These are phyloP conservation scores for Agrocybe praecox DNA, from an alignment of 768 basidiomycete species.

Conservation along the genomic window DNA sequence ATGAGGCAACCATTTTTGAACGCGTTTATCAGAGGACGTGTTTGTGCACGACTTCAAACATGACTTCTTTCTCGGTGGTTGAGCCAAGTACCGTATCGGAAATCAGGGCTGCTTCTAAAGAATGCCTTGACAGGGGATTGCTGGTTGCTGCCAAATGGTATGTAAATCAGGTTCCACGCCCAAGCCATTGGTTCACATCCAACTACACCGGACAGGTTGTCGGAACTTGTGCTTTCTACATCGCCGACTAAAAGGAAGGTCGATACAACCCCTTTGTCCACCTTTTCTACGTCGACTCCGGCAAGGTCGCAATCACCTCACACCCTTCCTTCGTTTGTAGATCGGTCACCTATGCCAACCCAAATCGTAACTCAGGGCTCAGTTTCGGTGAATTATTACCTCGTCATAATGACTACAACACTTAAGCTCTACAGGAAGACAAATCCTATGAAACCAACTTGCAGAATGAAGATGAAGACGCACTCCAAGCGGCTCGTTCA, in stretches of 20 bases:
- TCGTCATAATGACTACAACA: conserved; percentile 40
- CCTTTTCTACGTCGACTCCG: conserved; percentile 64
- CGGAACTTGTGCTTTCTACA: conserved; percentile 71
- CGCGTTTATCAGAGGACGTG: background rate
- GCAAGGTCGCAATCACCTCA: conserved; percentile 47
- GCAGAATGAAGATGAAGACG: conserved; percentile 69
- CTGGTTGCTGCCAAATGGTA: conserved; percentile 79
- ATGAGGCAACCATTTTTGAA: background rate
- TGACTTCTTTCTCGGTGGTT: background rate
- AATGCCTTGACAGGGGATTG: conserved; percentile 77
- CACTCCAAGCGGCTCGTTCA: conserved; percentile 69
- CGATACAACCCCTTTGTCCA: conserved; percentile 24
- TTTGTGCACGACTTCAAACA: background rate
- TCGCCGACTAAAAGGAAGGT: conserved; percentile 47
- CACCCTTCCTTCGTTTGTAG: conserved; percentile 37
- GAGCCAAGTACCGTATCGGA: conserved; percentile 36
- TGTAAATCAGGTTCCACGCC: conserved; percentile 15
- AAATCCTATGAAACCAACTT: conserved; percentile 43
- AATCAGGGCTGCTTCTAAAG: conserved; percentile 62
- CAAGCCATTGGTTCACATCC: conserved; percentile 11
- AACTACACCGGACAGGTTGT: conserved; percentile 52
- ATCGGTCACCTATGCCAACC: conserved; percentile 33
- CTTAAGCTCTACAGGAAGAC: conserved; percentile 30
- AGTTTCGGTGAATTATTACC: conserved; percentile 24
- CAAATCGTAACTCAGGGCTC: conserved; percentile 31